Base-by-base conservation (phyloP, 768 basidiomycete species). In the Hericium rajendrae region DNA sequence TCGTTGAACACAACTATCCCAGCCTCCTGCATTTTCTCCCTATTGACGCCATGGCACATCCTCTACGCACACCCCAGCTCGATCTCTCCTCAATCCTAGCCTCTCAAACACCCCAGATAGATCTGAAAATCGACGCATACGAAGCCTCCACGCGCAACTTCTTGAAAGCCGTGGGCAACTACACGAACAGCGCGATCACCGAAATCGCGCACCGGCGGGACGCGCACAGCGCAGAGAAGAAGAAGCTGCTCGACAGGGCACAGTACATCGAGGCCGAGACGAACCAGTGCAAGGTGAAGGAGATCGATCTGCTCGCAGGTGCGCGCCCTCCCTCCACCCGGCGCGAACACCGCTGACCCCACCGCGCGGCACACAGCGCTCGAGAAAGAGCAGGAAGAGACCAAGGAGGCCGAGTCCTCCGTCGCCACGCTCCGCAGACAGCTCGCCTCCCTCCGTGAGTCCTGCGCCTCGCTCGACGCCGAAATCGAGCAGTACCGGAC, bases 241-340 rank as follows among this genome's bases (percentile, higher is more conserved):
- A 86, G 66, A 78, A 77, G 58, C 60, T 83, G 0, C 58, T 71
- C 8, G 91, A 92, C 51, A 82, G 80, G 66, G 80, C 72, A 9
- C 77, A 82, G 48, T 74, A 79, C 8, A 74, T 83, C 0, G 87
- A 93, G 67, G 64, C 73, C 0, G 86, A 91, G 69, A 92, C 80
- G 2, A 84, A 81, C 55, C 74, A 83, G 48, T 91, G 88, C 71
- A 88, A 91, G 62, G 67, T 88, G 53, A 79, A 76, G 64, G 92
- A 94, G 70, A 85, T 91, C 32, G 85, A 89, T 53, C 77, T 94
- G 56, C 77, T 91, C 2, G 79, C 81, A 56, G 80, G 91, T 92
- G 68, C n/a, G 81, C 73, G 22, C 37, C 3, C 48, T 56, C 18
- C 22, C 26, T 16, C 41, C n/a, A 49, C 22, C 37, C 62, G 4